These are phyloP conservation scores for Calonectria pseudoreteaudii DNA, from an alignment of 2,329 filamentous ascomycete species.

Conservation along the genomic window DNA sequence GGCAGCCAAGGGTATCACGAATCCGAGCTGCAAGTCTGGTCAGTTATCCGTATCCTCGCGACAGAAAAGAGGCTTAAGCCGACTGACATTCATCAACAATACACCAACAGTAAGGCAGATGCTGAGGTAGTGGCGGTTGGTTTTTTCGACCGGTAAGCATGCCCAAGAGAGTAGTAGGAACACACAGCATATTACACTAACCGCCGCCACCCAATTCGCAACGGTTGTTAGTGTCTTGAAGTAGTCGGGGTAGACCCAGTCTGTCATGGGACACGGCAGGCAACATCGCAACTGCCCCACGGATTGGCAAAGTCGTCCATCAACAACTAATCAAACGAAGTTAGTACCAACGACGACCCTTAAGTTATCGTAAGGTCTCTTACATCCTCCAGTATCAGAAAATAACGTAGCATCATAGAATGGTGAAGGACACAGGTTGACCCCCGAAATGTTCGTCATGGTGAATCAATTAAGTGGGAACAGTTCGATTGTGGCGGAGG, in stretches of 20 bases:
- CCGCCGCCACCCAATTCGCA: slow-evolving; percentile 87
- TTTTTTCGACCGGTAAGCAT: slow-evolving; percentile 86
- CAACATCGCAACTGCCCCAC: slow-evolving; percentile 75
- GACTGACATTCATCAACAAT: slow-evolving; percentile 81
- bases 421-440: slow-evolving; percentile 70
- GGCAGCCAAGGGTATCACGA: slow-evolving; percentile 86
- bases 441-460: slow-evolving; percentile 54
- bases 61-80: not conserved
- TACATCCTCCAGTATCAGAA: slow-evolving; percentile 74
- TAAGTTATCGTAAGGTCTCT: slow-evolving; percentile 27
- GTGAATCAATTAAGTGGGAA: slow-evolving; percentile 21
- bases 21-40: slow-evolving; percentile 73
- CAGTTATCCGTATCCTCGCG: not conserved
- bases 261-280: slow-evolving; percentile 87
- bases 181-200: slow-evolving; percentile 75
- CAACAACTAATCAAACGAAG: slow-evolving; percentile 60
- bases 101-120: slow-evolving; percentile 85
- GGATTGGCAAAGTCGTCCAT: slow-evolving; percentile 66
- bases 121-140: slow-evolving; percentile 91
- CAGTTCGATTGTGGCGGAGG: slow-evolving; percentile 7
- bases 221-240: slow-evolving; percentile 70
- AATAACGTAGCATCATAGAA: slow-evolving; percentile 76
- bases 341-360: not conserved
- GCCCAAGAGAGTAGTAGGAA: slow-evolving; percentile 86
- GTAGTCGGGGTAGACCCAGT: slow-evolving; percentile 76